These are phyloP conservation scores for Clonostachys chloroleuca DNA, from an alignment of 2,329 filamentous ascomycete genomes.

Conservation along the genomic window DNA sequence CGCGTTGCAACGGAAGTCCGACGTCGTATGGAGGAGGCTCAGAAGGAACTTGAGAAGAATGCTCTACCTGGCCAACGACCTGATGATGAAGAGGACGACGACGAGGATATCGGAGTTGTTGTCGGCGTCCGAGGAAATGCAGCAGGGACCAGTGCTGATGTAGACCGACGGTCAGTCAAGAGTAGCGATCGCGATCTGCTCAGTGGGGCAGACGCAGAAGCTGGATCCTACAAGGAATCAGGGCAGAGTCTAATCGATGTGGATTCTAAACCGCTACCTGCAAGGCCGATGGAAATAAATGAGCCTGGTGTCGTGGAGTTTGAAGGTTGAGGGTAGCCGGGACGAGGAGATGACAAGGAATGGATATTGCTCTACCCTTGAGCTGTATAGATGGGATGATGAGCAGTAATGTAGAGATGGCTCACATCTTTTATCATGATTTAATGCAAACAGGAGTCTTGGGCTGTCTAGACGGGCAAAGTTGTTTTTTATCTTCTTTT, in stretches of 20 bases:
- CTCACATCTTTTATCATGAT: not conserved
- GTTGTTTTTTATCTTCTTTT: not conserved
- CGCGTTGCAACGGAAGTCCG: conserved; percentile 89
- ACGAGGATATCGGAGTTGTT: conserved; percentile 44
- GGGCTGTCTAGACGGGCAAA: not conserved
- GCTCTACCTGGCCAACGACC: conserved; percentile 57
- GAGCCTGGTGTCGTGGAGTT: conserved; percentile 35
- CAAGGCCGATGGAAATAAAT: conserved; percentile 17
- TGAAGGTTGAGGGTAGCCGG: conserved; percentile 16
- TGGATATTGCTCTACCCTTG: no score
- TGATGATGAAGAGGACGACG: conserved; percentile 69
- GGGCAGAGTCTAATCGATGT: conserved; percentile 27
- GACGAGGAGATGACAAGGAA: no score
- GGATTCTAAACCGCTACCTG: conserved; percentile 6
- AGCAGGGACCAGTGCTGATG: conserved; percentile 41
- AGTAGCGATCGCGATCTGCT: conserved; percentile 67
- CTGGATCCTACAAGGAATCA: conserved; percentile 38
- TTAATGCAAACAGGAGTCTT: not conserved
- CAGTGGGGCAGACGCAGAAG: conserved; percentile 69
- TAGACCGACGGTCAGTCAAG: conserved; percentile 59
- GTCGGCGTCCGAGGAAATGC: conserved; percentile 29
- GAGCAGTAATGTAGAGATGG: no score
- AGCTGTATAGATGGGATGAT: no score
- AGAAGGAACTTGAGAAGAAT: conserved; percentile 84
- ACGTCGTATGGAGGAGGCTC: conserved; percentile 91